phyloP scores from a whole-genome alignment of 169 alveolate genomes.

The Plasmodium coatneyi region DNA sequence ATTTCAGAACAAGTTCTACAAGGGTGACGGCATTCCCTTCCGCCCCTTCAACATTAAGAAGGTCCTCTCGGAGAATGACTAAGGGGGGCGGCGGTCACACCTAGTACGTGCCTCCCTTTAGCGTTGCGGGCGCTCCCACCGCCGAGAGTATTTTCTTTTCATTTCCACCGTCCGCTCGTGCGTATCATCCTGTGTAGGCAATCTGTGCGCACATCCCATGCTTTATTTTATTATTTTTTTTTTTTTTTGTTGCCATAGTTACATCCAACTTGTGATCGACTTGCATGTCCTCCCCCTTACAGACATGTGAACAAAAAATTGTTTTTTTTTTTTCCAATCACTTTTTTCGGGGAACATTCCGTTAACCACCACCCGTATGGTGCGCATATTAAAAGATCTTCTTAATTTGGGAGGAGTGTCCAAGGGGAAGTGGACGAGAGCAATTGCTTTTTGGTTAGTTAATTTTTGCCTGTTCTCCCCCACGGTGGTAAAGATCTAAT shows the following conservation, averaged over 20 bases:
- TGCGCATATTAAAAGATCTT: neutral
- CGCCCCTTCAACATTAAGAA: conserved; percentile 68
- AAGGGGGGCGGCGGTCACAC: neutral
- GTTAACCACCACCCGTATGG: neutral
- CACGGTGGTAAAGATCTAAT: neutral
- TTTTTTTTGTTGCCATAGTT: neutral
- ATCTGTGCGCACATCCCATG: neutral
- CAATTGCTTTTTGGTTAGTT: neutral
- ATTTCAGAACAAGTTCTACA: conserved; percentile 98
- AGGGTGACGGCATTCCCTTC: conserved; percentile 96
- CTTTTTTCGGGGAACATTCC: neutral
- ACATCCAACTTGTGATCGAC: neutral
- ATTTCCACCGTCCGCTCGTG: neutral
- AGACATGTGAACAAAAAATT: neutral
- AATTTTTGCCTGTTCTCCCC: neutral
- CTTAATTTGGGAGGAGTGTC: neutral
- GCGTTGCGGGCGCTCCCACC: neutral
- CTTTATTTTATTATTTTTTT: neutral
- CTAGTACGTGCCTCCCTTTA: neutral
- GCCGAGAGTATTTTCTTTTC: neutral
- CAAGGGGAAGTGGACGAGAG: neutral
- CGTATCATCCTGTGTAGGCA: neutral
- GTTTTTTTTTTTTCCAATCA: neutral
- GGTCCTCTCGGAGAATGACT: conserved; percentile 28
- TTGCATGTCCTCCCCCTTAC: neutral